These are phyloP conservation scores for Lecanoromycetidae sp. DNA, from an alignment of 2,329 filamentous ascomycete genomes.

Conservation along the genomic window DNA sequence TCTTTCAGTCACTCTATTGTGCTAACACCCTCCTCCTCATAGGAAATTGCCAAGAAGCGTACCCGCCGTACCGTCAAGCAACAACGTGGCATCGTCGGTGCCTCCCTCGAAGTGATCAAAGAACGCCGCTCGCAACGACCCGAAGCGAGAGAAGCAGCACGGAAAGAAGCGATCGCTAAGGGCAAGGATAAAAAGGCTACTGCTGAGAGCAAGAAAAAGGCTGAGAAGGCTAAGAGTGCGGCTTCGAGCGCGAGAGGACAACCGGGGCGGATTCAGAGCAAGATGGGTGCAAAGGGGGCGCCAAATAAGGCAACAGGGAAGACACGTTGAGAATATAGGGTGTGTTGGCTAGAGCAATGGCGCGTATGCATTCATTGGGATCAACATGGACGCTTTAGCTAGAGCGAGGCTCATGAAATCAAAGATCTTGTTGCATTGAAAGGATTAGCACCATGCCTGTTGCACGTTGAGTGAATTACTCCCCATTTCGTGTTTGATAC, in stretches of 20 bases:
- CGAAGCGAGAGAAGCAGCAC: slow-evolving; percentile 87
- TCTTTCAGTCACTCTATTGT: background rate
- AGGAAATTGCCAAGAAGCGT: slow-evolving; percentile 99
- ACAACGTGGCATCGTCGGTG: slow-evolving; percentile 98
- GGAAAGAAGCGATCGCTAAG: slow-evolving; percentile 83
- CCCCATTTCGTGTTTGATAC: too few species aligned
- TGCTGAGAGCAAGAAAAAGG: slow-evolving; percentile 86
- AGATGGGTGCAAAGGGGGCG: slow-evolving; percentile 93
- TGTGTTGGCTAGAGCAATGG: background rate
- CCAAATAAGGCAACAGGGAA: slow-evolving; percentile 73
- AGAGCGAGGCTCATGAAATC: background rate
- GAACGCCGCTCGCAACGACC: slow-evolving; percentile 91
- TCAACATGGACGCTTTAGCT: background rate
- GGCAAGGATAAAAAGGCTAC: slow-evolving; percentile 97
- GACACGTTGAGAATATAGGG: slow-evolving; percentile 54
- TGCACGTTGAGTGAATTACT: too few species aligned
- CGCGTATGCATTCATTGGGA: background rate
- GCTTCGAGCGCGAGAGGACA: slow-evolving; percentile 63
- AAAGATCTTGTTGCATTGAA: background rate
- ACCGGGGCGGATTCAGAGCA: slow-evolving; percentile 71
- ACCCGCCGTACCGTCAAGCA: slow-evolving; percentile 95
- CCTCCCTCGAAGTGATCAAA: slow-evolving; percentile 99
- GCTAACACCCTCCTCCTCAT: slow-evolving; percentile 24
- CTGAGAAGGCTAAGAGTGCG: slow-evolving; percentile 94
- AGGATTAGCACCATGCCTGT: too few species aligned